Evolutionary conservation across 805 yeast genomes (phyloP).

Genomic region (Wickerhamomyces rabaulensis): DNA sequence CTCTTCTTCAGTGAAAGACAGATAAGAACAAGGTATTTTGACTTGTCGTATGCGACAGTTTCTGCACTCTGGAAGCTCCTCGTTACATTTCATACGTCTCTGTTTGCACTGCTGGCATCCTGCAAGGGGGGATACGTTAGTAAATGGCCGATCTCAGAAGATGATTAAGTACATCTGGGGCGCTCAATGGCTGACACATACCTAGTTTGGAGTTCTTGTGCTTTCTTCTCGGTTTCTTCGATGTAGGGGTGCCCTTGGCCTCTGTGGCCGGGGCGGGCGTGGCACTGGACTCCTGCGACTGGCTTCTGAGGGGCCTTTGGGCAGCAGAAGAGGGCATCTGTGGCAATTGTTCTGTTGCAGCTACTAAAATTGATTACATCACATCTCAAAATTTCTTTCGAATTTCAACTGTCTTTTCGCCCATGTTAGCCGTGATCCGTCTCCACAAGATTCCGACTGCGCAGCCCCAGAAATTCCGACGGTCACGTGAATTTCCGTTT

Average conservation of each 20-base stretch:
- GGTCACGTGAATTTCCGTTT: neutral
- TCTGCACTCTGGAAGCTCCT: constrained; percentile 42
- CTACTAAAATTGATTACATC: too few relatives aligned
- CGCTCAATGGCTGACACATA: constrained; percentile 8
- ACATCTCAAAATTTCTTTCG: too few relatives aligned
- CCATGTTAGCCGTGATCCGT: too few relatives aligned
- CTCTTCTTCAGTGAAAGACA: constrained; percentile 17
- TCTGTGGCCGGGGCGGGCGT: neutral
- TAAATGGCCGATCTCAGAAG: neutral
- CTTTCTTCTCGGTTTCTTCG: constrained; percentile 18
- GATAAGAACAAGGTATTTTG: constrained; percentile 22
- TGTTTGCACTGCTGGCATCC: constrained; percentile 50
- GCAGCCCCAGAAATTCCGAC: neutral
- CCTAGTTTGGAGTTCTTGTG: constrained; percentile 28
- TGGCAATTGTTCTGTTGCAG: too few relatives aligned
- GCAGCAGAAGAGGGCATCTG: neutral
- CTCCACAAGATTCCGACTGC: too few relatives aligned
- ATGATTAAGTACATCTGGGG: too few relatives aligned
- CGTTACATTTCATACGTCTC: constrained; percentile 47
- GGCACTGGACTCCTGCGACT: neutral
- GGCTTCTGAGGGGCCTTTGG: neutral
- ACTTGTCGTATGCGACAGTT: constrained; percentile 32
- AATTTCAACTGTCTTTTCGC: too few relatives aligned
- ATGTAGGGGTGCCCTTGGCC: neutral
- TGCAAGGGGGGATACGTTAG: constrained; percentile 9